phyloP scores from a whole-genome alignment of 371 early-diverging fungal species.

The Apophysomyces sp. region DNA sequence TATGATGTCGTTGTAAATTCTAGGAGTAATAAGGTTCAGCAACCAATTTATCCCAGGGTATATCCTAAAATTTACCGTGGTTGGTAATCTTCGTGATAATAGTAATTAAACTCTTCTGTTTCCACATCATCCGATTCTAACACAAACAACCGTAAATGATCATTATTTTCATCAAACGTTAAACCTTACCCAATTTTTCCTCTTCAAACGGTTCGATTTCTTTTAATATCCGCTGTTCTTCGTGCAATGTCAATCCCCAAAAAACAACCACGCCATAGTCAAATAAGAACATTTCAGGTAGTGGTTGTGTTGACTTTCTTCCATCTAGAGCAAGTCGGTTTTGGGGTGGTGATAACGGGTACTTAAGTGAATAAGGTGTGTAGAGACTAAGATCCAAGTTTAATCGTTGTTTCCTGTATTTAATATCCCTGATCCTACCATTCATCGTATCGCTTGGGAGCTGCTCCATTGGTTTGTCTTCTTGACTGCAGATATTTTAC shows the following conservation, averaged over 20 bases:
- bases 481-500: conserved; percentile 55
- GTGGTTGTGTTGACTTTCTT: conserved; percentile 6
- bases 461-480: conserved; percentile 34
- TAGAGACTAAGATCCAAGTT: conserved; percentile 25
- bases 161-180: neutral
- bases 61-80: conserved; percentile 50
- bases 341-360: conserved; percentile 36
- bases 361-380: conserved; percentile 47
- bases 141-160: conserved; percentile 6
- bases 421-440: conserved; percentile 20
- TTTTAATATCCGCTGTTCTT: conserved; percentile 76
- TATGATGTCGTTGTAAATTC: conserved; percentile 59
- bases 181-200: conserved; percentile 58
- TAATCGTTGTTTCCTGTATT: neutral
- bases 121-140: conserved; percentile 73
- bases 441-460: conserved; percentile 51
- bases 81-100: conserved; percentile 75
- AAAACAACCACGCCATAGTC: conserved; percentile 95
- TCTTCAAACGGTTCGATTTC: conserved; percentile 70
- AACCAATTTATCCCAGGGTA: neutral
- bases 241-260: conserved; percentile 90
- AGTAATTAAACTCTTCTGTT: conserved; percentile 90
- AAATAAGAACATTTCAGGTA: conserved; percentile 79
- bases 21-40: conserved; percentile 3
- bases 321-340: conserved; percentile 9